Conservation (phyloP, 1,139 yeast genomes). For the Pichia sp. region DNA sequence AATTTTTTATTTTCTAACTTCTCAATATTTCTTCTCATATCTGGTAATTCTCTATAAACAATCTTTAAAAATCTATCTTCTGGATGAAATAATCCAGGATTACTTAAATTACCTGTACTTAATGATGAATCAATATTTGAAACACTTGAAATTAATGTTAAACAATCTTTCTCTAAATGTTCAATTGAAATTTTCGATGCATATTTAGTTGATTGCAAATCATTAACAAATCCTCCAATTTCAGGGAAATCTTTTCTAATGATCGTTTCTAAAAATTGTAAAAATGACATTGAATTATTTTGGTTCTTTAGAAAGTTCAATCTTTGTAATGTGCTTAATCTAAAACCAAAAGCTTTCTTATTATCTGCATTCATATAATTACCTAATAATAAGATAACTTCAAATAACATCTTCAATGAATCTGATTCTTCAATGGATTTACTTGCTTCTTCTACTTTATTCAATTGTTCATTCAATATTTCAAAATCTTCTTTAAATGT, state of each 20-base stretch:
- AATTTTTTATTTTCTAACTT: constrained; percentile 57
- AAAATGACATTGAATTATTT: constrained; percentile 69
- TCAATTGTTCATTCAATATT: constrained; percentile 55
- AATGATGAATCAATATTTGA: constrained; percentile 66
- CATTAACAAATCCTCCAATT: constrained; percentile 51
- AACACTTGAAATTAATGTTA: constrained; percentile 48
- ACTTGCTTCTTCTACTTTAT: constrained; percentile 59
- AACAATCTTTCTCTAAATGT: constrained; percentile 57
- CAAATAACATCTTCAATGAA: constrained; percentile 59
- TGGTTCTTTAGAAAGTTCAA: constrained; percentile 72
- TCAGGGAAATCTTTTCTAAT: constrained; percentile 65
- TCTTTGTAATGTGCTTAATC: constrained; percentile 66
- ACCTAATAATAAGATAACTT: constrained; percentile 74
- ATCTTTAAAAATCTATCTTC: constrained; percentile 56
- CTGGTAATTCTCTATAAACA: constrained; percentile 59
- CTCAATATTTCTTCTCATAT: constrained; percentile 62
- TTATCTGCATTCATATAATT: constrained; percentile 77
- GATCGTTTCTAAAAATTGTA: constrained; percentile 73
- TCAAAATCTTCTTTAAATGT: constrained; percentile 64
- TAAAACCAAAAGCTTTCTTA: constrained; percentile 77
- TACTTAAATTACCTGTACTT: constrained; percentile 72
- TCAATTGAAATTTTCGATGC: constrained; percentile 66
- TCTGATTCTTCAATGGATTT: constrained; percentile 53
- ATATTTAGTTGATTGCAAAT: constrained; percentile 49
- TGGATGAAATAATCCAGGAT: constrained; percentile 70